Base-by-base conservation (phyloP, 208 protist genomes). In the Acanthamoeba lenticulata region DNA sequence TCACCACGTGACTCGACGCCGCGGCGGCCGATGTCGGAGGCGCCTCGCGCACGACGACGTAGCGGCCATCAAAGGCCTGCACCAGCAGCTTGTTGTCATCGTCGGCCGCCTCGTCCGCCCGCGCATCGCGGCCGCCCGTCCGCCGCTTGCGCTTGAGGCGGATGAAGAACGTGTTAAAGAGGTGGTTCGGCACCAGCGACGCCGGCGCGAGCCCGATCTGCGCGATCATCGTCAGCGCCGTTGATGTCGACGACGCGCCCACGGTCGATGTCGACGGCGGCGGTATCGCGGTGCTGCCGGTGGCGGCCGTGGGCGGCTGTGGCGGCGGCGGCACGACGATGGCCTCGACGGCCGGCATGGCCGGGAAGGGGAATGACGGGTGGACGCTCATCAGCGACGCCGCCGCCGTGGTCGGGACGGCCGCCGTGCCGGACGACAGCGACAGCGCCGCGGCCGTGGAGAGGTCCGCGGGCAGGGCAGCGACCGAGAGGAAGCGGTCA, bases 121-220 rank as follows among this genome's bases (percentile, higher is more conserved):
- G 32, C 7, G 57, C 19, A n/a, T 65, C 57, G 57, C 57, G 57
- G 11, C 32, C 57, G 57, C 57, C 27, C 21, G 27, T 32, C 21
- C 57, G 9, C 27, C 27, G 27, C 21, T 65, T 65, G 57, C 55
- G 27, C 44, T 55, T 85, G 40, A 42, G 74, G 15, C 74, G 74
- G 15, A 85, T 85, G 74, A 85, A 85, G 74, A 85, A 85, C 9
- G 32, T 55, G 44, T 85, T 85, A 42, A 19, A 36, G 74, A 85
- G 17, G 44, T 85, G 44, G 74, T 85, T 85, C 21, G 74, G 74
- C 74, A 85, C 19, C 9, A 29, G 42, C 2, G 74, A 85, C 0
- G 44, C 34, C 42, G 74, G 21, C 5, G 74, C 36, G 42, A 85
- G 74, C n/a, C n/a, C n/a, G n/a, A n/a, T n/a, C n/a, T n/a, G n/a